Percentiles rank a stretch among this genome's conserved stretches.
Conservation (phyloP, 805 yeast genomes). For the Barnettozyma sp. region DNA sequence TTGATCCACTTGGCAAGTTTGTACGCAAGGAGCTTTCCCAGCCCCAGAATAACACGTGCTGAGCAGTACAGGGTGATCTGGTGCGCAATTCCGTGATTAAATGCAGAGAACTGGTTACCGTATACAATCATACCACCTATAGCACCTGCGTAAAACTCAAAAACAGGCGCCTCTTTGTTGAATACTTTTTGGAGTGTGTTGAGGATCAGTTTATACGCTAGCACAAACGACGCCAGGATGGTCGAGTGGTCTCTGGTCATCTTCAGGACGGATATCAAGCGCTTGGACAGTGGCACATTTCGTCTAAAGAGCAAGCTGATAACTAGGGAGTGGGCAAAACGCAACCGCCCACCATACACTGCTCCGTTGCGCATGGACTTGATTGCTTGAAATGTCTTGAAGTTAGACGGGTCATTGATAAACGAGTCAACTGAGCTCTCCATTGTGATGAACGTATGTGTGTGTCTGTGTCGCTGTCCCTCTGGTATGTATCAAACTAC, state of each 20-base stretch:
- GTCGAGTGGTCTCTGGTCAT: constrained; percentile 52
- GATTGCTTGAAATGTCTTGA: constrained; percentile 30
- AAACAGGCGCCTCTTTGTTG: constrained; percentile 10
- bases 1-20: constrained; percentile 12
- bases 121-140: constrained; percentile 36
- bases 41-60: constrained; percentile 58
- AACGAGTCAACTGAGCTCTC: constrained; percentile 18
- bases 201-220: constrained; percentile 39
- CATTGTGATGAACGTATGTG: no score
- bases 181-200: constrained; percentile 23
- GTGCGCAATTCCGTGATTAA: constrained; percentile 47
- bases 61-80: constrained; percentile 71
- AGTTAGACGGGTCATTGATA: constrained; percentile 29
- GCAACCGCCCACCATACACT: constrained; percentile 54
- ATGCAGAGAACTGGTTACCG: constrained; percentile 29
- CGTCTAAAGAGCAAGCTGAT: constrained; percentile 44
- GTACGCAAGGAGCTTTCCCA: constrained; percentile 32
- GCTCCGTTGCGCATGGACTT: constrained; percentile 38
- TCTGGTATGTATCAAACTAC: no score
- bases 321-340: constrained; percentile 60
- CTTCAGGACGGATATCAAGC: constrained; percentile 38
- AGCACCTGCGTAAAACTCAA: constrained; percentile 30
- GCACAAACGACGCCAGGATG: constrained; percentile 50
- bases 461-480: no score
- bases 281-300: constrained; percentile 29